Base-by-base conservation (phyloP, 345 rosid genomes). In the Odontarrhena argentea region DNA sequence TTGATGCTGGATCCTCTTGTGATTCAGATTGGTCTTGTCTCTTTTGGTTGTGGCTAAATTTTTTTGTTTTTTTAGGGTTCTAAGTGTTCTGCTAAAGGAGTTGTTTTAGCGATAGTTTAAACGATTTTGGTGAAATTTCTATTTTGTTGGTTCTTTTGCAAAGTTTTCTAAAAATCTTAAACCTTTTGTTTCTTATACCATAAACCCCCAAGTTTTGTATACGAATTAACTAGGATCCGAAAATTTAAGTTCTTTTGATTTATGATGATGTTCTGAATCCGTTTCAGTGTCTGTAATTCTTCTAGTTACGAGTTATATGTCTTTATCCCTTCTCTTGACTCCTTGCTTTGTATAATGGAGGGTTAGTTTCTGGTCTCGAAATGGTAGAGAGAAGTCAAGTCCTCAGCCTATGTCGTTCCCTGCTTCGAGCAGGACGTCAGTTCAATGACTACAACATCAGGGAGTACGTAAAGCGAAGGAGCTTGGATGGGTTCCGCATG, bases 361-460 rank as follows among this genome's bases (percentile, higher is more conserved):
- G 45, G 25, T 51, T 24, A 9, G 53, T 34, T 36, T 55, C 8
- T 36, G 15, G 9, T 56, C 54, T 67, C 67, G 46, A 18, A 40
- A 74, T 74, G 78, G 71, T 46, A 11, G 41, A 76, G 11, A 80
- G 70, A 59, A 49, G 62, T 15, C 84, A 90, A 76, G 79, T 85
- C 2, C 56, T 83, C 18, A 71, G 74, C 9, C 81, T 93, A n/a
- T 86, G 75, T 44, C 96, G 94, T 4, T 74, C 96, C 7, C 76
- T 93, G 49, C 85, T 93, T 5, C 89, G 92, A 52, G 82, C 81
- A 2, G 94, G 89, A 9, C 85, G 91, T 43, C 81, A 75, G 6
- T 93, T 81, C 79, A 22, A 62, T 55, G 97, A 93, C 67, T 92
- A 88, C 80, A 87, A 92, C 86, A 60, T 87, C 37, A 78, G 97